Conservation (phyloP, 345 rosid species). For the Boechera divaricarpa region DNA sequence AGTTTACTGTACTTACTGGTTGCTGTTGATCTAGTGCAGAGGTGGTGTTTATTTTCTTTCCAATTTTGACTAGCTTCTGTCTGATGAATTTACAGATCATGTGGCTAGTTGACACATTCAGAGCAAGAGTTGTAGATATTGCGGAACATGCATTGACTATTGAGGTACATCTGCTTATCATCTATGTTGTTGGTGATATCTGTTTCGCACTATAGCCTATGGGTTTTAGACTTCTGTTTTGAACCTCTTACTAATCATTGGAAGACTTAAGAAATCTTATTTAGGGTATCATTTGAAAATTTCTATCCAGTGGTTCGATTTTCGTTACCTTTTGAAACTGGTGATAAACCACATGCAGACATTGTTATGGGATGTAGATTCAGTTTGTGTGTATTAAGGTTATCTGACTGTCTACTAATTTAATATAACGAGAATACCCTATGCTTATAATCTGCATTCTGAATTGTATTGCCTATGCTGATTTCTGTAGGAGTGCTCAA, state of each 20-base stretch:
- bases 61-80: conserved; percentile 17
- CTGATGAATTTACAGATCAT: conserved; percentile 62
- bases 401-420: conserved; percentile 8
- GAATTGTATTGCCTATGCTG: conserved; percentile 7
- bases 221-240: conserved; percentile 10
- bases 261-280: neutral
- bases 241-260: conserved; percentile 20
- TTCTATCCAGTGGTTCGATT: conserved; percentile 3
- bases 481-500: conserved; percentile 3
- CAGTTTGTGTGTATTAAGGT: conserved; percentile 12
- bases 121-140: conserved; percentile 85
- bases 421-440: conserved; percentile 10
- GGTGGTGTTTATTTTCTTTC: conserved; percentile 34
- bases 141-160: conserved; percentile 75
- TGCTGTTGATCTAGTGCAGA: conserved; percentile 19
- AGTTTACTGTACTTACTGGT: conserved; percentile 20
- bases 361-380: neutral
- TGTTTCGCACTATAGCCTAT: neutral
- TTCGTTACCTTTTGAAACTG: conserved; percentile 19
- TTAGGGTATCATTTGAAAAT: neutral
- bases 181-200: conserved; percentile 11
- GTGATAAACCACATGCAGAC: conserved; percentile 6
- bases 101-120: conserved; percentile 91
- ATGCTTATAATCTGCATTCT: conserved; percentile 19
- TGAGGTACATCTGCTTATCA: conserved; percentile 59